phyloP scores from a whole-genome alignment of 306 rosid genomes.

The Ziziphus jujuba region DNA sequence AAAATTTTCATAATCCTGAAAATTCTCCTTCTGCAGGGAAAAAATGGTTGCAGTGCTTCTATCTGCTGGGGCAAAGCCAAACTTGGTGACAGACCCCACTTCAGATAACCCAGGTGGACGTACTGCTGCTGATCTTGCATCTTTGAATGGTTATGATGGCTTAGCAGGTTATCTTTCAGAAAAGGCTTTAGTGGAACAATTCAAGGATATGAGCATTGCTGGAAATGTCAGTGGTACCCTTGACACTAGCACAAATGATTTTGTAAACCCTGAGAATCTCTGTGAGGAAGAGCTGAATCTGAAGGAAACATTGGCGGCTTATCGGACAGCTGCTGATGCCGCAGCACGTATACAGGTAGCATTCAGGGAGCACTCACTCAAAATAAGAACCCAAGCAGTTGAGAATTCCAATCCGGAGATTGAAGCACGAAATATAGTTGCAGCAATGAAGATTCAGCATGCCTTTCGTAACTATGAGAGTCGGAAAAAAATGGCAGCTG shows the following conservation, averaged over 20 bases:
- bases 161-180: constrained; percentile 94
- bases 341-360: constrained; percentile 92
- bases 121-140: constrained; percentile 85
- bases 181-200: constrained; percentile 77
- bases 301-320: constrained; percentile 81
- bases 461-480: constrained; percentile 75
- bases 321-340: constrained; percentile 86
- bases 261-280: constrained; percentile 49
- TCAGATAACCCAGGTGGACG: constrained; percentile 68
- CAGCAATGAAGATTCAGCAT: constrained; percentile 96
- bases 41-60: constrained; percentile 81
- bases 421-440: constrained; percentile 78
- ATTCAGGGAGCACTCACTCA: constrained; percentile 72
- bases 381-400: constrained; percentile 51
- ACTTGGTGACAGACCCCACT: constrained; percentile 91
- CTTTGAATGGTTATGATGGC: constrained; percentile 63
- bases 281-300: constrained; percentile 69
- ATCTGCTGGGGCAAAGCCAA: constrained; percentile 86
- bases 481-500: constrained; percentile 63
- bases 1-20: not conserved
- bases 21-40: constrained; percentile 49
- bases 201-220: constrained; percentile 75
- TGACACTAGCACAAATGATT: constrained; percentile 41
- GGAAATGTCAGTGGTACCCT: constrained; percentile 86
- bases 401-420: constrained; percentile 55